Evolutionary conservation across 371 early-diverging fungal species (phyloP), one percentile per base, ranked within the genome.

Genomic region (Entomophthora muscae): DNA sequence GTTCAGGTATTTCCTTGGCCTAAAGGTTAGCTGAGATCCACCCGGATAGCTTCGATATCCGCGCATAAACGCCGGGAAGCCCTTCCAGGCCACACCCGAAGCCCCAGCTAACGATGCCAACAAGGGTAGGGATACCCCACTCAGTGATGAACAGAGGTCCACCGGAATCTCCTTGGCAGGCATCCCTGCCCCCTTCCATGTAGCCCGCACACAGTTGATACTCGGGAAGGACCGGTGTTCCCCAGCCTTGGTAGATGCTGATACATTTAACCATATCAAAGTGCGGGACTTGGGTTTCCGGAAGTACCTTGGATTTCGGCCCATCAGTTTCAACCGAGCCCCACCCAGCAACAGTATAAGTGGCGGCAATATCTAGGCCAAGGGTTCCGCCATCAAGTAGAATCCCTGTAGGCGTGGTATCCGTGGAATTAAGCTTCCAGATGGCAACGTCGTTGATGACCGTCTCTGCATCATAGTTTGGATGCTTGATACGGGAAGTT

Each of bases 111-210:
- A 32, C 33, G 24, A 59, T 59, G 42, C 60, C 60, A 33, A 26
- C 60, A 17, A 59, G 42, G 17, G 42, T n/a, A n/a, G 12, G 28
- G 2, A 21, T 32, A 23, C 29, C 60, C 21, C 42, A 22, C 2
- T 32, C 29, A 17, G 24, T 23, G 17, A 32, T 13, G 27, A 63
- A 63, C 2, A 63, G 21, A 7, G 63, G 63, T 23, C 53, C 54
- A n/a, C 63, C 63, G 12, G 53, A 53, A 23, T 63, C 63, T 31
- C 54, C 63, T 31, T 53, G 54, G 23, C 63, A 63, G 5, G 54
- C 23, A 31, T 63, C 63, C 26, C 24, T 52, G 23, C 54, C 54
- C 2, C 53, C 63, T 7, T 63, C 60, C 2, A 51, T 29, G 54
- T 52, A 53, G 10, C 54, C 63, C 7, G 63, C 53, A 53, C 63